phyloP scores from a whole-genome alignment of 2,329 filamentous ascomycete genomes.

The Pyrenophora graminea region DNA sequence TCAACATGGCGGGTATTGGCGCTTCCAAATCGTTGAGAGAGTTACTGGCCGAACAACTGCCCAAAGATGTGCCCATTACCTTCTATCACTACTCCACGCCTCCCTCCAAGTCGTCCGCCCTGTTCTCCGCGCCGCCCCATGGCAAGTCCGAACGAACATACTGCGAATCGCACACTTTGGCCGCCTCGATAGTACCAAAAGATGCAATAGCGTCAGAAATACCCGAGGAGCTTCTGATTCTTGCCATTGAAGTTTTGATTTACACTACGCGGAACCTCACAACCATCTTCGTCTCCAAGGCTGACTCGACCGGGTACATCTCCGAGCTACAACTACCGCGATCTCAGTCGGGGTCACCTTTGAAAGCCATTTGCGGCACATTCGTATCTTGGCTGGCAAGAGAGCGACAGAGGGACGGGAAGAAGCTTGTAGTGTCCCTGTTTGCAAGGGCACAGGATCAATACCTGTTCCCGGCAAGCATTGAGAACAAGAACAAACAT shows the following conservation, averaged over 20 bases:
- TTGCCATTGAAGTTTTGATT: slow-evolving; percentile 85
- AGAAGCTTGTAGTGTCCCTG: slow-evolving; percentile 78
- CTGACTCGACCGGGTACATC: slow-evolving; percentile 91
- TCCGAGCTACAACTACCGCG: slow-evolving; percentile 63
- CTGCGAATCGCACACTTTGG: slow-evolving; percentile 81
- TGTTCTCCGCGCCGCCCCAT: slow-evolving; percentile 79
- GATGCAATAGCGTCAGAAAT: slow-evolving; percentile 28
- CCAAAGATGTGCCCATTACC: slow-evolving; percentile 62
- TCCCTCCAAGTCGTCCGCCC: slow-evolving; percentile 71
- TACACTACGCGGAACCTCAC: slow-evolving; percentile 80
- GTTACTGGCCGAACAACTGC: slow-evolving; percentile 58
- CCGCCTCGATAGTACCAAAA: slow-evolving; percentile 55
- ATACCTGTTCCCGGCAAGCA: slow-evolving; percentile 91
- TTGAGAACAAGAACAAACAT: slow-evolving; percentile 83
- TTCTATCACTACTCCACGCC: slow-evolving; percentile 88
- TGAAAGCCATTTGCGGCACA: slow-evolving; percentile 72
- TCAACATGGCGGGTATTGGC: slow-evolving; percentile 33
- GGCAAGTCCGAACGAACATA: slow-evolving; percentile 76
- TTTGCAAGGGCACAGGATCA: slow-evolving; percentile 92
- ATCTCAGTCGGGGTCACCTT: slow-evolving; percentile 63
- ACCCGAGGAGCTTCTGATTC: slow-evolving; percentile 66
- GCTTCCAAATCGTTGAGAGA: slow-evolving; percentile 41
- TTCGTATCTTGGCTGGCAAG: slow-evolving; percentile 78
- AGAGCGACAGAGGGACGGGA: slow-evolving; percentile 64
- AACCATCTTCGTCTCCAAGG: slow-evolving; percentile 93